Evolutionary conservation across 2,329 filamentous ascomycete genomes (phyloP).

Genomic region (Ilyonectria mors-panacis): DNA sequence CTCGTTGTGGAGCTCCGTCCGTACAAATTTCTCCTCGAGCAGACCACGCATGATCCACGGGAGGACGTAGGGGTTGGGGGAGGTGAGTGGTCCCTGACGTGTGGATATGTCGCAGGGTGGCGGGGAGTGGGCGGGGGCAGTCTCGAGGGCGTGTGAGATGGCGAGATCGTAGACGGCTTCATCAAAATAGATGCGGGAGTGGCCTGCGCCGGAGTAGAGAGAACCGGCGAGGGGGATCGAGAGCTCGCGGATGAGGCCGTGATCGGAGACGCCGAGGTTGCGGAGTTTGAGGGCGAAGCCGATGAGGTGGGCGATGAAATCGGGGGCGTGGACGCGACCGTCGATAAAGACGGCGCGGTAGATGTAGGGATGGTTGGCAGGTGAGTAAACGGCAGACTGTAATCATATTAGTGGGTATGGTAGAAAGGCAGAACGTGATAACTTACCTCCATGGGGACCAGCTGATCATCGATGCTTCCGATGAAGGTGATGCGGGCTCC

Average conservation of each 20-base stretch:
- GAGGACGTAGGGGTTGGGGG: constrained; percentile 88
- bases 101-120: constrained; percentile 45
- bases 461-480: constrained; percentile 96
- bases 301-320: constrained; percentile 93
- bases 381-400: constrained; percentile 88
- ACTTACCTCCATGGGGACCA: constrained; percentile 89
- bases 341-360: constrained; percentile 97
- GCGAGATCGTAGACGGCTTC: constrained; percentile 86
- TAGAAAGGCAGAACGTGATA: not conserved
- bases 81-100: constrained; percentile 55
- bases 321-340: constrained; percentile 89
- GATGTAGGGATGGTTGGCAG: constrained; percentile 90
- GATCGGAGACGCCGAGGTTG: constrained; percentile 93
- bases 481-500: constrained; percentile 89
- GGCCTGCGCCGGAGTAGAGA: constrained; percentile 91
- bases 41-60: constrained; percentile 97
- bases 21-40: constrained; percentile 92
- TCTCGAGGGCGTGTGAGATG: constrained; percentile 81
- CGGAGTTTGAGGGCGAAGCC: constrained; percentile 94
- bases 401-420: constrained; percentile 46
- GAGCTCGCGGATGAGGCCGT: constrained; percentile 92
- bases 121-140: constrained; percentile 66
- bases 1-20: constrained; percentile 83
- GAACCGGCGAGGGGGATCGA: constrained; percentile 91
- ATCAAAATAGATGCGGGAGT: constrained; percentile 94